Evolutionary conservation across 192 early-diverging fungal genomes (phyloP), one percentile per base, ranked within the genome.

Genomic region (Backusella liffmaniae): DNA sequence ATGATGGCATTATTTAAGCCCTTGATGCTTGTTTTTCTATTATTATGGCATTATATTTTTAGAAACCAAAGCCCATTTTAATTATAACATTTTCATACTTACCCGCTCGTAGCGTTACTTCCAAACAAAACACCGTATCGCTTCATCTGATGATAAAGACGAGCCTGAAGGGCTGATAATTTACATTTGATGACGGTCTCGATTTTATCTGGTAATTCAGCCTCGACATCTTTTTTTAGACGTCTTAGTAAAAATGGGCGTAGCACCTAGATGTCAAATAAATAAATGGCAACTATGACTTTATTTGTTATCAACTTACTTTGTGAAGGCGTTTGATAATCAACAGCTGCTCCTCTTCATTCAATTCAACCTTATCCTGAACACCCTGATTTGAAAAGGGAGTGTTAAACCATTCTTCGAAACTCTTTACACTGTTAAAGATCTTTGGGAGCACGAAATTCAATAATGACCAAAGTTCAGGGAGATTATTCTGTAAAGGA

Each of bases 371-470:
- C 59, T 90, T 91, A 72, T 96, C 95, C 77, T 96, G 91, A 29
- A 92, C 92, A 66, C 88, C 91, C 12, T 89, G 82, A 46, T 85
- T 90, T 18, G 92, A 87, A 75, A 99, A 98, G 8, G 96, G 96
- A 12, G 96, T 93, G 78, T 95, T 97, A 88, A 99, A 99, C 96
- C 96, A 99, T 77, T 99, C 96, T 82, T 99, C 97, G 85, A 99
- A 99, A 42, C 90, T 94, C 75, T 97, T 93, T 5, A 94, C 94
- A 74, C 93, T 95, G 76, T 97, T 94, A 81, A 99, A 99, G 37
- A 99, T 95, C 67, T 90, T 94, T 13, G 97, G 97, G 29, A 98
- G 81, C 21, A 98, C 89, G 87, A 99, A 98, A 79, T 98, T 99
- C 56, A 99, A 86, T 56, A 99, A 79, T 0, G 96, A 90, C 96